Evolutionary conservation across 257 asterid genomes (phyloP), one percentile per base, ranked within the genome.

Genomic region (Solanum clarkiae): DNA sequence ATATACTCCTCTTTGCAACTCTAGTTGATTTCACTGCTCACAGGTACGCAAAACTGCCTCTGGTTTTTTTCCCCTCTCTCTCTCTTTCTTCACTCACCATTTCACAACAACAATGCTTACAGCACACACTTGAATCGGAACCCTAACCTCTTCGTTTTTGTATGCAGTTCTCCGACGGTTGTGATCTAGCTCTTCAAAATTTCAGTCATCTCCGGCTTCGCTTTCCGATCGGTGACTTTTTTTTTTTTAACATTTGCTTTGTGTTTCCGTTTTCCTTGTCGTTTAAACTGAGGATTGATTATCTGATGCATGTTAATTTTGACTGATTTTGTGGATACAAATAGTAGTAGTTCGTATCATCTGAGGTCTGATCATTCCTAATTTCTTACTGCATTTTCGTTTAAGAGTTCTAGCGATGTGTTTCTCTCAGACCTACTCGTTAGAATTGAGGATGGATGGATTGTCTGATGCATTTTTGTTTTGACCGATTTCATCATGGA

Each of bases 161-260:
- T 68, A 10, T 13, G 5, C 45, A 53, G 70, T 32, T 62, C 22
- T 17, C 77, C 29, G 10, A 29, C 71, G 42, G 13, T 70, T 85
- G 42, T 42, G n/a, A 36, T 45, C 84, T n/a, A 60, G 16, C 20
- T 26, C 51, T 29, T 66, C 84, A 62, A 83, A 70, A 81, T 88
- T 90, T 47, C 87, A 42, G 17, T 22, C 84, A 72, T 90, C 81
- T 66, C 60, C 7, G 83, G 60, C 60, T 55, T 84, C 71, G 36
- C 70, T 83, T 53, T 45, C 88, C 85, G 87, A 85, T 88, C 85
- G 91, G 91, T 90, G 85, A 22, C 13, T 16, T 75, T 15, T 49
- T 53, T 70, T 60, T 86, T 49, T 60, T 49, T 42, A 7, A 6
- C 44, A 14, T 68, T 40, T 53, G 22, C 22, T 53, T 20, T 16